Base-by-base conservation (phyloP, 1,284 basidiomycete species). In the Schizophyllum amplum region DNA sequence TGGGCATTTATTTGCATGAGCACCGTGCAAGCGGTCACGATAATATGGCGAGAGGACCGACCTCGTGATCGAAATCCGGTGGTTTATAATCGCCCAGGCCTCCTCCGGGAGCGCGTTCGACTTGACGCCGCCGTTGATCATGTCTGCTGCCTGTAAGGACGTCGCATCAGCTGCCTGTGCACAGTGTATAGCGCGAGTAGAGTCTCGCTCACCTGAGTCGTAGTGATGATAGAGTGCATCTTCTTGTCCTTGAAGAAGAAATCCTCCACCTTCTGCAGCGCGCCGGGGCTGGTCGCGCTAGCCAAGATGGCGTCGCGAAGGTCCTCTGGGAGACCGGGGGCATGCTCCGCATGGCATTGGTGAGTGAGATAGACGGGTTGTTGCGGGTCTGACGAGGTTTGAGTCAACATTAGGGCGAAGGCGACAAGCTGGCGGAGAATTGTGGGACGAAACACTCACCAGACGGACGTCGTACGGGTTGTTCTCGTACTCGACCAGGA, bases 71-170 rank as follows among this genome's bases (percentile, higher is more conserved):
- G 70, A 68, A 54, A 78, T 72, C 2, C 76, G 71, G 58, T 76
- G 74, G 61, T 79, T 77, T 57, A 78, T 62, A 13, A 71, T 61
- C 4, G 69, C 70, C 9, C 61, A 62, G 2, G 67, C 69, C 24
- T 67, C 62, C 64, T 76, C 74, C 1, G 75, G 75, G 3, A 76
- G 66, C 0, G 73, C 74, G 57, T 76, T 76, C 53, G 66, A 64
- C 65, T 78, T 78, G 55, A 77, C 71, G 5, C 76, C 76, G 0
- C 75, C 75, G 15, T 59, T 51, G 51, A 78, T 68, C n/a, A 79
- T 61, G 57, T 77, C 74, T 20, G 72, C 67, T 1, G 76, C 76
- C 60, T 78, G 76, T 0, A 75, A 73, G 1, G 75, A 77, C 48
- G 48, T 21, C 11, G 24, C 47, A 24, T 49, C 33, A 2, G n/a